Evolutionary conservation across 169 alveolate species (phyloP), one percentile per base, ranked within the genome.

Genomic region (Hepatocystis sp.): DNA sequence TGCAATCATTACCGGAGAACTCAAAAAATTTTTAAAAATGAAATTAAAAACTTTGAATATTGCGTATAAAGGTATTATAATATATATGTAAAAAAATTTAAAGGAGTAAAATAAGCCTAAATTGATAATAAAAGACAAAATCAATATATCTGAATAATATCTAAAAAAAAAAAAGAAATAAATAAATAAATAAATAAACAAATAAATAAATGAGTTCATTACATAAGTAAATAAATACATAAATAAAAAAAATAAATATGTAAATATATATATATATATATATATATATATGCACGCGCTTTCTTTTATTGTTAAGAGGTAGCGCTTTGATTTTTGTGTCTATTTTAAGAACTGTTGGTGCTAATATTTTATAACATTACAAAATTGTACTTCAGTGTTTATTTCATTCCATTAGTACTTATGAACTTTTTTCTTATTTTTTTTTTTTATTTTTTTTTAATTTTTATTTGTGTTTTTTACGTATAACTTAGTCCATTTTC

Each of bases 1-100:
- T n/a, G n/a, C n/a, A n/a, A n/a, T n/a, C n/a, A 36, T 71, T 61
- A 71, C 86, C 71, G 86, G 86, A 25, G 86, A 71, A 30, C 86
- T 39, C 64, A 71, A 52, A 40, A 71, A 52, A 34, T 56, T 28
- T 39, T 44, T 71, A 49, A 71, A 56, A 58, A 71, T 56, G 30
- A 71, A 71, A 71, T 32, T 71, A 44, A 71, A 19, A 49, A 51
- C 11, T 51, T 71, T 56, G 51, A 56, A 71, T 42, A 17, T 27
- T 46, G 86, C 86, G 17, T 71, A 71, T 58, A 71, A 15, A 17
- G 86, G 86, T 56, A 71, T 58, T 56, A 71, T 61, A 46, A 55
- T 56, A 36, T 71, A 71, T 58, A 71, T 56, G 25, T 71, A 71
- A 60, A 71, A 71, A 71, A 71, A 56, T 25, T 71, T 71, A 71